phyloP scores from a whole-genome alignment of 768 basidiomycete genomes.

The Boletus rubroflammeus region DNA sequence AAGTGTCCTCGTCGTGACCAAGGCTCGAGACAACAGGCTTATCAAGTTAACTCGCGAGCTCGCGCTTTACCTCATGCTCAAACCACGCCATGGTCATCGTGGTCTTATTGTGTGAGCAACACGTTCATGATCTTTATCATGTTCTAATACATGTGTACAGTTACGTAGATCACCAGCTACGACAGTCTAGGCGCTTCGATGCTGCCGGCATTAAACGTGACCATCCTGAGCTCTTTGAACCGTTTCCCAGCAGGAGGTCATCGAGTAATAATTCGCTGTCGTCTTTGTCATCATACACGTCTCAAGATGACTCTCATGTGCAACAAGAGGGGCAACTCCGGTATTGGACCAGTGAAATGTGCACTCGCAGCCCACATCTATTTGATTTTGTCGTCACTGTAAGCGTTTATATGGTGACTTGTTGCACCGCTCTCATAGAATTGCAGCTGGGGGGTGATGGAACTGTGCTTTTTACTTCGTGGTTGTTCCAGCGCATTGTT shows the following conservation, averaged over 20 bases:
- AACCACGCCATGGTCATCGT: constrained; percentile 60
- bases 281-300: constrained; percentile 45
- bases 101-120: constrained; percentile 79
- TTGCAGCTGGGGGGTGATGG: constrained; percentile 93
- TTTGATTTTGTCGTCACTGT: constrained; percentile 99
- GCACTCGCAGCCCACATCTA: constrained; percentile 80
- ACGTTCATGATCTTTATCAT: constrained; percentile 14
- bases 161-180: constrained; percentile 93
- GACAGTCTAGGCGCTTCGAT: constrained; percentile 88
- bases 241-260: constrained; percentile 69
- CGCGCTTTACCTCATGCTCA: constrained; percentile 93
- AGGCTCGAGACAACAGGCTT: constrained; percentile 94
- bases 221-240: constrained; percentile 83
- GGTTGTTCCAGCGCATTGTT: constrained; percentile 97
- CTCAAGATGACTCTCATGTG: constrained; percentile 36
- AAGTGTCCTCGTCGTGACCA: constrained; percentile 92
- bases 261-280: constrained; percentile 64
- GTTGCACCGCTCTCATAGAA: constrained; percentile 10
- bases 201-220: constrained; percentile 83
- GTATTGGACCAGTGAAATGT: constrained; percentile 98
- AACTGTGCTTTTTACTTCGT: constrained; percentile 97
- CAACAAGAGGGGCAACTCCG: constrained; percentile 85
- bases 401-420: constrained; percentile 28
- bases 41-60: constrained; percentile 94
- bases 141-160: constrained; percentile 37